A percentile compares a stretch with the other conserved stretches of the same genome.
Evolutionary conservation across 2,329 filamentous ascomycete genomes (phyloP).

Genomic region (Lecanosticta acicola): DNA sequence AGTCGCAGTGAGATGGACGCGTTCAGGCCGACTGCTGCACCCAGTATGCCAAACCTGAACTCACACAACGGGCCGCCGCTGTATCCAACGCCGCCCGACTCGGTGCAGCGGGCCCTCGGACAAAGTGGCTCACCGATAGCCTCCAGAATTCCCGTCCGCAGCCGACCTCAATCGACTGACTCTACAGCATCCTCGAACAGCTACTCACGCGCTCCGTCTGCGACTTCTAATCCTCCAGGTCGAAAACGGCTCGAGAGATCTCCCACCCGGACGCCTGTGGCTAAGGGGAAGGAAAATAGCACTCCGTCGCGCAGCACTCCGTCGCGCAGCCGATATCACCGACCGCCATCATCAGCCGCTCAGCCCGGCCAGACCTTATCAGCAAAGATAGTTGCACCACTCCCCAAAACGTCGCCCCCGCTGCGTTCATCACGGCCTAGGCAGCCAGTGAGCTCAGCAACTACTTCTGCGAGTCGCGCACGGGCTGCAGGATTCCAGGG

Average conservation of each 20-base stretch:
- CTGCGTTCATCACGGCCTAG: constrained; percentile 77
- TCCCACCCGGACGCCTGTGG: constrained; percentile 19
- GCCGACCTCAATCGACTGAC: constrained; percentile 23
- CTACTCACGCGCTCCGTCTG: constrained; percentile 25
- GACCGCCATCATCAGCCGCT: constrained; percentile 26
- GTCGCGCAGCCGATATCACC: constrained; percentile 32
- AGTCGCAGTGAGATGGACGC: constrained; percentile 31
- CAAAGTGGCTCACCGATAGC: constrained; percentile 15
- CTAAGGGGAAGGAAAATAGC: constrained; percentile 26
- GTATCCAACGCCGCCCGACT: constrained; percentile 26
- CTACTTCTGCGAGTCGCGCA: constrained; percentile 63
- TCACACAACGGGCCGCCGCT: constrained; percentile 12
- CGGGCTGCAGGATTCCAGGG: constrained; percentile 52
- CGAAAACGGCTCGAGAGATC: constrained; percentile 27
- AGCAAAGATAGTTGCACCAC: constrained; percentile 66
- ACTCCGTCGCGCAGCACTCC: constrained; percentile 21
- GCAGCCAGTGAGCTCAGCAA: constrained; percentile 69
- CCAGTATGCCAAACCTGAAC: constrained; percentile 28
- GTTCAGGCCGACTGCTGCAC: constrained; percentile 17
- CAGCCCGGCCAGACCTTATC: constrained; percentile 44
- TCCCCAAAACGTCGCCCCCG: constrained; percentile 69
- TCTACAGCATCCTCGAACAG: constrained; percentile 30
- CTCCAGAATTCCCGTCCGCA: constrained; percentile 32
- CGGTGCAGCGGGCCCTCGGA: constrained; percentile 11
- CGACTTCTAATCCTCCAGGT: constrained; percentile 23